Evolutionary conservation across 805 yeast genomes (phyloP).

Genomic region (Candida dajiaensis): DNA sequence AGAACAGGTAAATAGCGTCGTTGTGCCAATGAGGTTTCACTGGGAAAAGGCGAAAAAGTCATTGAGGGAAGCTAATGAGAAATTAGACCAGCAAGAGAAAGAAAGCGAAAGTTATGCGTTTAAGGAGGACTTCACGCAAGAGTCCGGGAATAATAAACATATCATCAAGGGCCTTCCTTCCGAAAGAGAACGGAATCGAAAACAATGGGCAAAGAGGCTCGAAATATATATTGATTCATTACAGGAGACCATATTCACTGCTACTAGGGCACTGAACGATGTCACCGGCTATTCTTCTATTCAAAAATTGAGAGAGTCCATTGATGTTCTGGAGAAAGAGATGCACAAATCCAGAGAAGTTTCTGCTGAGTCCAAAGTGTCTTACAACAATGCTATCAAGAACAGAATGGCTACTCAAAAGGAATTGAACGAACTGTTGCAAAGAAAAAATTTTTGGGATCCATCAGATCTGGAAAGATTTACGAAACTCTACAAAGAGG

Average conservation of each 20-base stretch:
- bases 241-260: slow-evolving; percentile 51
- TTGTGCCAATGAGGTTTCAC: slow-evolving; percentile 17
- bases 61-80: slow-evolving; percentile 31
- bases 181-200: slow-evolving; percentile 35
- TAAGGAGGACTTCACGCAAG: slow-evolving; percentile 27
- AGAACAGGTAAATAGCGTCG: slow-evolving; percentile 8
- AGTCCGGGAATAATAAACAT: neutral
- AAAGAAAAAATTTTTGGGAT: slow-evolving; percentile 80
- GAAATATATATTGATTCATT: slow-evolving; percentile 47
- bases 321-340: slow-evolving; percentile 48
- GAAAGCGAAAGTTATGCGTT: slow-evolving; percentile 30
- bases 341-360: slow-evolving; percentile 41
- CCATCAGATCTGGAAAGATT: slow-evolving; percentile 76
- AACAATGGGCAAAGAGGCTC: slow-evolving; percentile 37
- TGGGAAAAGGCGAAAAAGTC: slow-evolving; percentile 27
- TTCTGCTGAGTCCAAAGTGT: slow-evolving; percentile 43
- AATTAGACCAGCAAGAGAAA: slow-evolving; percentile 30
- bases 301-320: slow-evolving; percentile 59
- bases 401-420: slow-evolving; percentile 66
- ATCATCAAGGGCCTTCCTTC: slow-evolving; percentile 38
- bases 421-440: slow-evolving; percentile 80
- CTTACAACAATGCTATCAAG: slow-evolving; percentile 56
- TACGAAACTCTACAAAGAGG: slow-evolving; percentile 73
- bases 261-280: slow-evolving; percentile 72
- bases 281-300: slow-evolving; percentile 87